phyloP scores from a whole-genome alignment of 1,284 basidiomycete species.

The Apiotrichum domesticum region DNA sequence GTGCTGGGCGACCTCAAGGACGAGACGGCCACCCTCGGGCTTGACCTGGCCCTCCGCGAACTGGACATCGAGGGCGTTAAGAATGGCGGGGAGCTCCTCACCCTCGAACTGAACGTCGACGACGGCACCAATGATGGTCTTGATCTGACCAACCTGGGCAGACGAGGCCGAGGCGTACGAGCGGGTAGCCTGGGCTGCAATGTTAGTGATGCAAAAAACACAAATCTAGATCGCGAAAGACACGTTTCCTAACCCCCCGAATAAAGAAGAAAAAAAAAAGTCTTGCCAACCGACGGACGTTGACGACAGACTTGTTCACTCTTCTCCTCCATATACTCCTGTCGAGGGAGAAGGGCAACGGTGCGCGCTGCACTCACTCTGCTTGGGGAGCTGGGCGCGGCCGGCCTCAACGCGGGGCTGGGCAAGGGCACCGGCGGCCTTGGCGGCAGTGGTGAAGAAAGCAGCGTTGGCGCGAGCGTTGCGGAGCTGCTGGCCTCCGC shows the following conservation, averaged over 20 bases:
- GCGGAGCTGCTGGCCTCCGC: constrained; percentile 34
- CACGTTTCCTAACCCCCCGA: not conserved
- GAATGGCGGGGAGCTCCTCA: constrained; percentile 87
- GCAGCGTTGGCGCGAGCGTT: constrained; percentile 44
- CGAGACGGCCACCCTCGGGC: constrained; percentile 72
- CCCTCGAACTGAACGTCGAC: constrained; percentile 95
- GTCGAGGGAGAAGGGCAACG: no score
- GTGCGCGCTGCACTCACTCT: constrained; percentile 26
- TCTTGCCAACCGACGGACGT: not conserved
- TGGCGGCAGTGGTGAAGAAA: constrained; percentile 44
- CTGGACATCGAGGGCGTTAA: constrained; percentile 96
- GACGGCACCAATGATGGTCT: constrained; percentile 97
- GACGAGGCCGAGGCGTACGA: constrained; percentile 85
- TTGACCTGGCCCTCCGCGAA: constrained; percentile 54
- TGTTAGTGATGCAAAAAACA: constrained; percentile 1
- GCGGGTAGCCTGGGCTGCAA: constrained; percentile 51
- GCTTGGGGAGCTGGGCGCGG: constrained; percentile 24
- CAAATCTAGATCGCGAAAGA: not conserved
- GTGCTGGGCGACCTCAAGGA: constrained; percentile 94
- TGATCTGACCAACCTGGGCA: constrained; percentile 66
- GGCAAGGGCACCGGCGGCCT: constrained; percentile 33
- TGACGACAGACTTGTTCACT: no score
- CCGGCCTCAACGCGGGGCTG: constrained; percentile 25
- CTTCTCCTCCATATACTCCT: no score
- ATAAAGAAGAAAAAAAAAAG: not conserved